Conservation (phyloP, 257 asterid species). For the Nicotiana attenuata region DNA sequence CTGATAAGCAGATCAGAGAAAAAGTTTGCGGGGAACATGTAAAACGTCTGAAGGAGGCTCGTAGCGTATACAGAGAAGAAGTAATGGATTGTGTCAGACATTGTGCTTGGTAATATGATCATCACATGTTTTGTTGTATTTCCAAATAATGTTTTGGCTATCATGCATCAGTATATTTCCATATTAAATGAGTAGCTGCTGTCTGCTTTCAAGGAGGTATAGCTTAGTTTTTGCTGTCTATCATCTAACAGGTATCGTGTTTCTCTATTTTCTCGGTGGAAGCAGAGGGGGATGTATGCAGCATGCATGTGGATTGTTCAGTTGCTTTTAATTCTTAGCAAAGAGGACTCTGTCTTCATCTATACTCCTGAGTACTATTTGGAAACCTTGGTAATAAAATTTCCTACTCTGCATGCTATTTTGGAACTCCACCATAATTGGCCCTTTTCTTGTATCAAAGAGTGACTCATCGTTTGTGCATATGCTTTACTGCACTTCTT, state of each 20-base stretch:
- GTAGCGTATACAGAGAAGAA: slow-evolving; percentile 73
- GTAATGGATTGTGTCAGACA: slow-evolving; percentile 90
- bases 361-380: slow-evolving; percentile 88
- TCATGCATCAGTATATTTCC: background rate
- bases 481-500: background rate
- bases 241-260: slow-evolving; percentile 68
- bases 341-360: slow-evolving; percentile 59
- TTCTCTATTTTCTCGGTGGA: slow-evolving; percentile 84
- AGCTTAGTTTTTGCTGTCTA: slow-evolving; percentile 3
- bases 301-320: slow-evolving; percentile 95
- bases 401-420: slow-evolving; percentile 3
- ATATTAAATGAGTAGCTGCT: background rate
- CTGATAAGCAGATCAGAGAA: slow-evolving; percentile 85
- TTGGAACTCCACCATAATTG: slow-evolving; percentile 1
- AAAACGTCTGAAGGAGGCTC: slow-evolving; percentile 86
- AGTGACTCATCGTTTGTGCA: background rate
- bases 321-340: slow-evolving; percentile 82
- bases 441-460: background rate
- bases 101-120: slow-evolving; percentile 70
- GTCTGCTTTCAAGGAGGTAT: background rate
- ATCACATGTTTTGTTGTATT: background rate
- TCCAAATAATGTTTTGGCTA: background rate
- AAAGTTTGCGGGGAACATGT: slow-evolving; percentile 57
- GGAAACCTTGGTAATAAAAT: slow-evolving; percentile 73
- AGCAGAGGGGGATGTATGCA: slow-evolving; percentile 94